Evolutionary conservation across 164 flowering plant genomes (phyloP), one percentile per base, ranked within the genome.

Genomic region (Platanus orientalis): DNA sequence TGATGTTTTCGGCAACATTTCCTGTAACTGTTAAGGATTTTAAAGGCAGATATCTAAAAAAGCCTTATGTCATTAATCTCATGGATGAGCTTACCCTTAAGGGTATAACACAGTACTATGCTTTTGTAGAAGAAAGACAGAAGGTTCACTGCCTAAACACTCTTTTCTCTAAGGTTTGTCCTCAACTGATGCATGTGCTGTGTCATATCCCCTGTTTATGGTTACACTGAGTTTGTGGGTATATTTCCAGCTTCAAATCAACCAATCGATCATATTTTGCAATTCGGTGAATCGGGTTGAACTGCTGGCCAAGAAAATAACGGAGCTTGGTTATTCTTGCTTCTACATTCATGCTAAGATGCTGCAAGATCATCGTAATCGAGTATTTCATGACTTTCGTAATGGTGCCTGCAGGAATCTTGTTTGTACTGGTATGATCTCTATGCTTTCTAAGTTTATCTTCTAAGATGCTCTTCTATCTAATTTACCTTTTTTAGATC

Each of bases 351-450:
- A 95, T 81, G 99, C 99, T 7, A 92, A 90, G 78, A 95, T 95
- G 99, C 76, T 95, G 69, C 99, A 95, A 81, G 94, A 85, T 67
- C 99, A 95, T 70, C 92, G 99, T 7, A 95, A 95, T 68, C 80
- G 99, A 67, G 99, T 95, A 6, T 95, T 95, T 72, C 99, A 95
- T 76, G 97, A 95, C 73, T 95, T 95, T 72, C 97, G 97, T 17
- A 92, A 92, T 76, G 99, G 99, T 73, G 99, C 99, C 48, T 95
- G 99, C 80, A 72, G 99, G 67, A 95, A 95, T 77, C 97, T 95
- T 76, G 99, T 95, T 52, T 95, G 99, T 60, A 88, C 99, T 68
- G 99, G 99, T 95, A 72, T 40, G 75, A 5, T 62, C n/a, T 16
- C 23, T 19, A 32, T 50, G 47, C 30, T 34, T 50, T 61, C 7